Percentiles rank a stretch among this genome's conserved stretches.
Conservation (phyloP, 1,284 basidiomycete genomes). For the Apiotrichum mycotoxinovorans region DNA sequence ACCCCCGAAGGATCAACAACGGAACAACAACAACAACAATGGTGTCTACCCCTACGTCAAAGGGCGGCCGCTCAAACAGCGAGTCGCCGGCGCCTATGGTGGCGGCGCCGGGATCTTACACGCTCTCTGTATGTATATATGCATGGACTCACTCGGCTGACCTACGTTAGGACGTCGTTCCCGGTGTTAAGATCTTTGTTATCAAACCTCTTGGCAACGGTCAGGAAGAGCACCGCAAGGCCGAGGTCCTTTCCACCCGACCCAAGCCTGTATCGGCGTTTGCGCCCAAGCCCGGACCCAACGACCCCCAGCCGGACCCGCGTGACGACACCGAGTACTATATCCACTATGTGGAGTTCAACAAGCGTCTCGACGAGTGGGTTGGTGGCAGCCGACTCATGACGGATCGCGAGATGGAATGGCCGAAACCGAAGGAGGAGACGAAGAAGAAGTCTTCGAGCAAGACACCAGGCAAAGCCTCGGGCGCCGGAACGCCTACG, state of each 20-base stretch:
- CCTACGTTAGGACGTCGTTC: constrained; percentile 69
- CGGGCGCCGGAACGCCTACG: constrained; percentile 22
- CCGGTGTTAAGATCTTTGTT: constrained; percentile 91
- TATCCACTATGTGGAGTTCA: constrained; percentile 96
- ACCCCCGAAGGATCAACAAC: not conserved
- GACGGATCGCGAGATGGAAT: constrained; percentile 81
- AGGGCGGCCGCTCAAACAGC: constrained; percentile 28
- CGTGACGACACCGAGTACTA: constrained; percentile 84
- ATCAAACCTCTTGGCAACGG: constrained; percentile 70
- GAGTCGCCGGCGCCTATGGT: constrained; percentile 53
- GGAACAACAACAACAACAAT: constrained; percentile 16
- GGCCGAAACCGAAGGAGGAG: constrained; percentile 60
- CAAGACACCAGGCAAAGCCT: constrained; percentile 49
- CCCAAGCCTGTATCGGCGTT: constrained; percentile 62
- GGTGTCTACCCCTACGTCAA: constrained; percentile 41
- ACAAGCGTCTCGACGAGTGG: constrained; percentile 99
- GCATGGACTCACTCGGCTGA: constrained; percentile 7
- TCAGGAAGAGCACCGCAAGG: constrained; percentile 77
- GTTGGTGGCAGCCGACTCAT: constrained; percentile 84
- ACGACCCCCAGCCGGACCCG: constrained; percentile 41
- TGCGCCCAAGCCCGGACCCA: constrained; percentile 59
- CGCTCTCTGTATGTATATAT: constrained; percentile 60
- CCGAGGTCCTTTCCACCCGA: constrained; percentile 88
- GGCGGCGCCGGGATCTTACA: constrained; percentile 68
- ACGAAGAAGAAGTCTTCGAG: constrained; percentile 46